Percentiles rank a stretch among this genome's conserved stretches.
These are phyloP conservation scores for Corymbia maculata DNA, from an alignment of 345 rosid species.

Conservation along the genomic window DNA sequence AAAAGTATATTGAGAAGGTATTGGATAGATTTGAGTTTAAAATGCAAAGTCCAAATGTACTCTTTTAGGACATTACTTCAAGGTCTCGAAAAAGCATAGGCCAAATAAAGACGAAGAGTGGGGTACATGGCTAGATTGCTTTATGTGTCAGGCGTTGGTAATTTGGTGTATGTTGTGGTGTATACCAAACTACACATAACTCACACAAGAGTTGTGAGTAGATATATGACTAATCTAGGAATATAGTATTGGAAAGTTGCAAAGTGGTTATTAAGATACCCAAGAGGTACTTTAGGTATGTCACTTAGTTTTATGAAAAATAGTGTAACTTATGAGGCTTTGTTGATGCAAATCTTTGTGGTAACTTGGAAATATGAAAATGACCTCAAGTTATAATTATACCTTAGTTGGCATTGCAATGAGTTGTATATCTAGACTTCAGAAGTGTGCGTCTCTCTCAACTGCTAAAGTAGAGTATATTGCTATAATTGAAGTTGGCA, in stretches of 20 bases:
- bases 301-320: too few relatives aligned
- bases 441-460: not conserved
- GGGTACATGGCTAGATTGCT: not conserved
- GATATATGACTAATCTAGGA: too few relatives aligned
- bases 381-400: not conserved
- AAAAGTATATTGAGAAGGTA: not conserved
- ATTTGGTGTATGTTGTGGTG: not conserved
- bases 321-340: not conserved
- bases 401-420: not conserved
- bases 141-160: not conserved
- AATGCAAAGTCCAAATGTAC: not conserved
- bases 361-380: not conserved
- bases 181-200: not conserved
- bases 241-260: not conserved
- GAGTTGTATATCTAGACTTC: not conserved
- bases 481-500: not conserved
- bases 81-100: not conserved
- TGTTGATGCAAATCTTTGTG: not conserved
- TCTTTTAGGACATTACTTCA: not conserved
- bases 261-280: not conserved
- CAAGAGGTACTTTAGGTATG: rapidly evolving
- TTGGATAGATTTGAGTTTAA: not conserved
- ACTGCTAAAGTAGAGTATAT: too few relatives aligned
- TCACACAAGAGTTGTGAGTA: not conserved
- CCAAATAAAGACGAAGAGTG: not conserved